phyloP scores from a whole-genome alignment of 2,329 filamentous ascomycete genomes.

The Myriosclerotinia scirpicola region DNA sequence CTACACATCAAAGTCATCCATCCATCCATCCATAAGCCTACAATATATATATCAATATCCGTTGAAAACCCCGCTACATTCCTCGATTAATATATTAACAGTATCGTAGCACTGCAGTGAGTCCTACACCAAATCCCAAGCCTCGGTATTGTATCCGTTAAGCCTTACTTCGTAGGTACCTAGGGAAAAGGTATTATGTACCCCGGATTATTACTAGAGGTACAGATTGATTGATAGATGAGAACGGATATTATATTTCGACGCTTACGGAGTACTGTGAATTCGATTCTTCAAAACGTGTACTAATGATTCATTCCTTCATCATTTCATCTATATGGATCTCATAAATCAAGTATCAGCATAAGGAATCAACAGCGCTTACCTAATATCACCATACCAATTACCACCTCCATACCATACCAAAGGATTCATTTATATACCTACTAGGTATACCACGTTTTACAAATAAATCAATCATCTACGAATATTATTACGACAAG shows the following conservation, averaged over 20 bases:
- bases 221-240: too few relatives aligned
- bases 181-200: conserved; percentile 17
- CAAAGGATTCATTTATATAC: not conserved
- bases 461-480: not conserved
- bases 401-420: not conserved
- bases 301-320: not conserved
- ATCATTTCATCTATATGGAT: not conserved
- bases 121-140: conserved; percentile 3
- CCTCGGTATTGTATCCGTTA: conserved; percentile 18
- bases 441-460: not conserved
- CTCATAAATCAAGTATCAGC: not conserved
- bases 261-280: too few relatives aligned
- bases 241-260: too few relatives aligned
- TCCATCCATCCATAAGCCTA: too few relatives aligned
- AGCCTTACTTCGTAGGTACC: not conserved
- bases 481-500: not conserved
- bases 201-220: too few relatives aligned
- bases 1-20: too few relatives aligned
- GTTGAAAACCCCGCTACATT: too few relatives aligned
- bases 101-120: too few relatives aligned
- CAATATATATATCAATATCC: not conserved
- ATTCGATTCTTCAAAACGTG: conserved; percentile 1
- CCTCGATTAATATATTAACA: too few relatives aligned
- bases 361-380: conserved; percentile 5
- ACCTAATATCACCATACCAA: conserved; percentile 5